phyloP scores from a whole-genome alignment of 2,329 filamentous ascomycete genomes.

The Talaromyces atroroseus region DNA sequence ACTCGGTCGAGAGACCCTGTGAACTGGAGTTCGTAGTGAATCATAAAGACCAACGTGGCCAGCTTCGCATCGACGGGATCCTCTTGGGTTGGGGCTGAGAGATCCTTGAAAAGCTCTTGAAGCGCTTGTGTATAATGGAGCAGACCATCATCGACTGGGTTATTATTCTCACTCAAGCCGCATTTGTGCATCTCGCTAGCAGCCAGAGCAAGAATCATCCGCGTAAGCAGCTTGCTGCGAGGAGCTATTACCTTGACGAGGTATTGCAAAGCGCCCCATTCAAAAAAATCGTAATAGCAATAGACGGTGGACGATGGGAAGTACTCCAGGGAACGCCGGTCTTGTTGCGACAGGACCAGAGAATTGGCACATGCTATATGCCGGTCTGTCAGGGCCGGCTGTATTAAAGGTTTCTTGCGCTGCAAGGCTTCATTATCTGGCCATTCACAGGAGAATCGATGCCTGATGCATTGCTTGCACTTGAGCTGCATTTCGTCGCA shows the following conservation, averaged over 20 bases:
- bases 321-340: constrained; percentile 3
- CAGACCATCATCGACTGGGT: background rate
- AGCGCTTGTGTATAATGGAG: background rate
- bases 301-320: constrained; percentile 6
- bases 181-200: constrained; percentile 6
- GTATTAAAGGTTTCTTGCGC: background rate
- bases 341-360: constrained; percentile 3
- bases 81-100: background rate
- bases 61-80: constrained; percentile 7
- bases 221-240: constrained; percentile 2
- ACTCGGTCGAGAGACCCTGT: background rate
- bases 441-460: constrained; percentile 8
- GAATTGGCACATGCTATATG: constrained; percentile 9
- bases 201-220: constrained; percentile 7
- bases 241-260: constrained; percentile 2
- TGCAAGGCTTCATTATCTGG: background rate
- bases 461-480: constrained; percentile 6
- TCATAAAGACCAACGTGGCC: constrained; percentile 2
- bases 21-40: background rate
- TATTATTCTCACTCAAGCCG: background rate
- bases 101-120: background rate
- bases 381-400: background rate
- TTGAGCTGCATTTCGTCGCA: background rate
- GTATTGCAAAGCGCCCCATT: constrained; percentile 5
- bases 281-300: constrained; percentile 3